Percentiles rank a stretch among this genome's conserved stretches.
Conservation (phyloP, 441 rosid genomes). For the Arabidopsis hybrid region DNA sequence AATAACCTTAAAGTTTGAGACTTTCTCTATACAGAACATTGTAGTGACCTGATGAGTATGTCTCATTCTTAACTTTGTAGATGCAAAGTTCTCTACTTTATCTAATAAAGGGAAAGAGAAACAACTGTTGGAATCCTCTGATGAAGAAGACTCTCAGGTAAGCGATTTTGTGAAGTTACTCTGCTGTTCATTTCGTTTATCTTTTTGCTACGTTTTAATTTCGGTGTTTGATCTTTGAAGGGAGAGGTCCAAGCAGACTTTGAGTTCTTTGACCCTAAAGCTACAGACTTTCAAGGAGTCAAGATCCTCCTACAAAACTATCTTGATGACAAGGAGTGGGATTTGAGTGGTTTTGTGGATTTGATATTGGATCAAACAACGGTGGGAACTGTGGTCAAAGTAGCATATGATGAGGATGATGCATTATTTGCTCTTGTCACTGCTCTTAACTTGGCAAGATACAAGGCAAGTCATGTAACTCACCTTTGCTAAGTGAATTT, state of each 20-base stretch:
- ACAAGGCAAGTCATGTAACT: conserved; percentile 29
- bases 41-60: background rate
- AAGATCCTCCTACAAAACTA: conserved; percentile 65
- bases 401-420: conserved; percentile 68
- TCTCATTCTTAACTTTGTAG: background rate
- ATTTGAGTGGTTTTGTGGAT: conserved; percentile 83
- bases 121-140: background rate
- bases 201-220: background rate
- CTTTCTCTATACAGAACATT: background rate
- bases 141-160: background rate
- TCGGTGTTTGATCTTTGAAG: conserved; percentile 47
- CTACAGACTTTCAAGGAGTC: conserved; percentile 72
- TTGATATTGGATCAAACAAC: conserved; percentile 74
- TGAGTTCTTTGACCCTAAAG: conserved; percentile 83
- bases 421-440: conserved; percentile 63
- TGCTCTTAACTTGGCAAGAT: conserved; percentile 74
- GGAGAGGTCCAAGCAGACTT: conserved; percentile 82
- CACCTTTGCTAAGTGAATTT: background rate
- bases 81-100: background rate
- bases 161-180: background rate
- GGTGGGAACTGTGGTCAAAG: conserved; percentile 81
- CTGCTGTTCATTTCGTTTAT: background rate
- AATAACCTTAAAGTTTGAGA: background rate
- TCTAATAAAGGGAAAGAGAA: background rate
- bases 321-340: conserved; percentile 73